Percentiles rank a stretch among this genome's conserved stretches.
Evolutionary conservation across 1,139 yeast species (phyloP).

Genomic region (Candida freyschussii): DNA sequence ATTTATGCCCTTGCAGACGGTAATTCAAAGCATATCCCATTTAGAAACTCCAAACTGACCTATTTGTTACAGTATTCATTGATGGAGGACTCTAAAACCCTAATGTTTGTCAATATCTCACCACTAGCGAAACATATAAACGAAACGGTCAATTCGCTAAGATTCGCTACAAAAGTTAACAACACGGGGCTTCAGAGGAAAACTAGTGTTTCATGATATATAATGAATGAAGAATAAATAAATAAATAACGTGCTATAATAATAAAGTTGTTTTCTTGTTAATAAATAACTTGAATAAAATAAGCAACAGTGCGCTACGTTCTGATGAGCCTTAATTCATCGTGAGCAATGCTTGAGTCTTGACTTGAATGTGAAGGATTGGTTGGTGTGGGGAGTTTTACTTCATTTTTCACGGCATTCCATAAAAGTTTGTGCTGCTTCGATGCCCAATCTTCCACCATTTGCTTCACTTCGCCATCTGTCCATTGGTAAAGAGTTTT

Average conservation of each 20-base stretch:
- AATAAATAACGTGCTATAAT: constrained; percentile 2
- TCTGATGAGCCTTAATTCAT: constrained; percentile 10
- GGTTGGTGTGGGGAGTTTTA: no score
- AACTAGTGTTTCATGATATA: no score
- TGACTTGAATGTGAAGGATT: no score
- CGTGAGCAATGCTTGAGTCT: constrained; percentile 10
- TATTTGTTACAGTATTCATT: constrained; percentile 79
- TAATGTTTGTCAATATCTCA: constrained; percentile 90
- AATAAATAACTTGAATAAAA: background rate
- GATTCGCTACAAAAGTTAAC: constrained; percentile 86
- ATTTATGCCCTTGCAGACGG: constrained; percentile 60
- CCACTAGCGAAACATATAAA: constrained; percentile 57
- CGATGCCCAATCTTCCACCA: constrained; percentile 52
- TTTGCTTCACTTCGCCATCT: constrained; percentile 41
- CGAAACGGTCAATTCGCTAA: constrained; percentile 78
- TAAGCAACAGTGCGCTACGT: constrained; percentile 1
- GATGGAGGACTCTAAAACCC: constrained; percentile 81
- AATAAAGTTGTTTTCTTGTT: constrained; percentile 1
- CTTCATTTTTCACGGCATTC: constrained; percentile 34
- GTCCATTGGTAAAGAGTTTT: constrained; percentile 57
- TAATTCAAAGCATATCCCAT: constrained; percentile 43
- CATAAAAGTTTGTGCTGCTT: constrained; percentile 41
- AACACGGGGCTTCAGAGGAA: constrained; percentile 37
- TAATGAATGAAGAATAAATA: constrained; percentile 6
- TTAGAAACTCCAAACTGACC: constrained; percentile 62